These are phyloP conservation scores for Fraxinus anomala DNA, from an alignment of 257 asterid species.

Conservation along the genomic window DNA sequence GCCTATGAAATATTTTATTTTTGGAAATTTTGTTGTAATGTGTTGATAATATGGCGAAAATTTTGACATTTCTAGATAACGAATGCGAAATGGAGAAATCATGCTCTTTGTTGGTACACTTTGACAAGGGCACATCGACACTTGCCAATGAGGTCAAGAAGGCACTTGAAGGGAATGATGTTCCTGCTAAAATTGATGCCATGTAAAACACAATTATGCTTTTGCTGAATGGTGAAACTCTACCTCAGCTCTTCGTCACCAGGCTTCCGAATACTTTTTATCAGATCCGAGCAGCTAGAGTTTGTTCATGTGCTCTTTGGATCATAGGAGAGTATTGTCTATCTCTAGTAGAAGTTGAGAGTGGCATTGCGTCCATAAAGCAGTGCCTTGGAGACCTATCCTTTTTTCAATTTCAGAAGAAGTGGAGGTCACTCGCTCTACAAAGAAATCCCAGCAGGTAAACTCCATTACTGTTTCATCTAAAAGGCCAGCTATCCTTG, in stretches of 20 bases:
- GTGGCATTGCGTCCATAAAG: slow-evolving; percentile 76
- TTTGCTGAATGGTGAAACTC: slow-evolving; percentile 70
- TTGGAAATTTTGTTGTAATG: not conserved
- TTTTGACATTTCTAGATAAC: slow-evolving; percentile 23
- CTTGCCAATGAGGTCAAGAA: slow-evolving; percentile 90
- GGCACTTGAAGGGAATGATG: slow-evolving; percentile 83
- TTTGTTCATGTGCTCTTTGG: slow-evolving; percentile 95
- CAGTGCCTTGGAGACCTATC: slow-evolving; percentile 96
- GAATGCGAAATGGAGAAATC: slow-evolving; percentile 76
- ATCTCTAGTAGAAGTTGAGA: slow-evolving; percentile 87
- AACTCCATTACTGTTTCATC: too few species aligned
- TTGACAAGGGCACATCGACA: not conserved
- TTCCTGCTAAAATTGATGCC: slow-evolving; percentile 78
- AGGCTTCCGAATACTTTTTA: slow-evolving; percentile 85
- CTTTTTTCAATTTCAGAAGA: slow-evolving; percentile 73
- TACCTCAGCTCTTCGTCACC: slow-evolving; percentile 39
- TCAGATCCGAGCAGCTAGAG: slow-evolving; percentile 91
- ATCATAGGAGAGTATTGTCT: slow-evolving; percentile 79
- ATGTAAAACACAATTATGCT: slow-evolving; percentile 89
- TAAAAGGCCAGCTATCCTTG: too few species aligned
- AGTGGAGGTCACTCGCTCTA: slow-evolving; percentile 42
- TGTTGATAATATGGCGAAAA: slow-evolving; percentile 9
- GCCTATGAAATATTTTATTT: not conserved
- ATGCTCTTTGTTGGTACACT: slow-evolving; percentile 50
- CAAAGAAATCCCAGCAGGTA: too few species aligned